Percentiles rank a stretch among this genome's conserved stretches.
Conservation (phyloP, 2,329 filamentous ascomycete species). For the Elsinoe batatas region DNA sequence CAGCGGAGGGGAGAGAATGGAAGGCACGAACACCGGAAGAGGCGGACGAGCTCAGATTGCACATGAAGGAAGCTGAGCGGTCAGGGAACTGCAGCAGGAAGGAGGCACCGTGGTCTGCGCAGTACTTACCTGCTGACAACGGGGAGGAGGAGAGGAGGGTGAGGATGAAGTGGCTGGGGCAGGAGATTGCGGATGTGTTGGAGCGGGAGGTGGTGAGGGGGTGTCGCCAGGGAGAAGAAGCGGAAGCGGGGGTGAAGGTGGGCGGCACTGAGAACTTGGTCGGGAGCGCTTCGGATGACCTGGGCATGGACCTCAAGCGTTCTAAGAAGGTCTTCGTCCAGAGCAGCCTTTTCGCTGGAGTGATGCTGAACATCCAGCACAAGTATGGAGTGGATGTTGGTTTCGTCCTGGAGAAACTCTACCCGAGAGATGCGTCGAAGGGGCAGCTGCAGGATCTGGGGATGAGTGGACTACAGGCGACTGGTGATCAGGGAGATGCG, state of each 20-base stretch:
- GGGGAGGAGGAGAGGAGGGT: not conserved
- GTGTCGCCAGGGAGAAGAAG: not conserved
- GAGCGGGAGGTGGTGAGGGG: not conserved
- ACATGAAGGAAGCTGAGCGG: not conserved
- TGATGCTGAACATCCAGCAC: conserved; percentile 6
- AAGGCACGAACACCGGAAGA: not conserved
- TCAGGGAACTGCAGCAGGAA: not conserved
- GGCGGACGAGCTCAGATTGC: not conserved
- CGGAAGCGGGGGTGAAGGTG: not conserved
- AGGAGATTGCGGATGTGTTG: not conserved
- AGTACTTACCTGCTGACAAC: not conserved
- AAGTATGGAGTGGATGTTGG: conserved; percentile 2
- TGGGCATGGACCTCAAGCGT: not conserved
- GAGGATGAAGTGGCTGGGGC: not conserved
- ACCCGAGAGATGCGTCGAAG: not conserved
- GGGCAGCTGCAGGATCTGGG: not conserved
- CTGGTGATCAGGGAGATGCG: not conserved
- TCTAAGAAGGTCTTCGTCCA: not conserved
- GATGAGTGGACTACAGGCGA: not conserved
- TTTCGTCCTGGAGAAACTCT: not conserved
- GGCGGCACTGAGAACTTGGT: not conserved
- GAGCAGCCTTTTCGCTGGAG: conserved; percentile 5
- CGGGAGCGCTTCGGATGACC: too few relatives aligned
- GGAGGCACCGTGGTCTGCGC: not conserved
- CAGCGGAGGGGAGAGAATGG: not conserved